phyloP scores from a whole-genome alignment of 345 rosid species.

The Populus alba region DNA sequence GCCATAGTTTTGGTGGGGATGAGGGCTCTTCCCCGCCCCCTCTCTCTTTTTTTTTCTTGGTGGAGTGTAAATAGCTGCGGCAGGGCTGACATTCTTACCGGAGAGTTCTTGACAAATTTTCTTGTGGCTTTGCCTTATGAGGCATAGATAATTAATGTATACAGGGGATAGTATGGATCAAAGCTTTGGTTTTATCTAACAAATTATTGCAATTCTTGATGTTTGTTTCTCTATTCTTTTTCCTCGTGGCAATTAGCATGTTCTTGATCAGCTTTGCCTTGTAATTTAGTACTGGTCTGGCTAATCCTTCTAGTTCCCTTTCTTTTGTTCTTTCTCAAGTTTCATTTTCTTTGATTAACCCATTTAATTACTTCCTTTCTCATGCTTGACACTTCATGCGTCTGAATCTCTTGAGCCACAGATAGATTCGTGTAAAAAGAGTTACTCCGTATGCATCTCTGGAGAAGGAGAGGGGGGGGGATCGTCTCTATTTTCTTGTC shows the following conservation, averaged over 20 bases:
- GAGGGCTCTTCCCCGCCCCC: not conserved
- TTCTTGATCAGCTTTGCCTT: not conserved
- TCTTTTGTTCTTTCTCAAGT: not conserved
- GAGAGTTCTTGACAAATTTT: slow-evolving; percentile 22
- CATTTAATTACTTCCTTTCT: not conserved
- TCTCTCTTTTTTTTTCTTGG: slow-evolving; percentile 6
- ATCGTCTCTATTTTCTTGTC: not conserved
- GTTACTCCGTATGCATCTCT: not conserved
- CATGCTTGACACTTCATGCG: not conserved
- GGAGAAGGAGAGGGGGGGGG: not conserved
- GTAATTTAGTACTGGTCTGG: not conserved
- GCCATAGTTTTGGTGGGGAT: not conserved
- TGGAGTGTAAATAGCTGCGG: slow-evolving; percentile 41
- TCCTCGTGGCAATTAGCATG: not conserved
- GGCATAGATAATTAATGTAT: not conserved
- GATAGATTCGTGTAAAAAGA: not conserved
- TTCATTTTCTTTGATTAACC: not conserved
- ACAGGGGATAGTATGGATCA: not conserved
- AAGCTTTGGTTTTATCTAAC: not conserved
- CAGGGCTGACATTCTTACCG: slow-evolving; percentile 8
- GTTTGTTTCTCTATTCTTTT: not conserved
- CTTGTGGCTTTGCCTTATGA: slow-evolving; percentile 13
- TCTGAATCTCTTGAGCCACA: not conserved
- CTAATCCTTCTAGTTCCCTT: not conserved
- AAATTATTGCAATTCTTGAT: not conserved